phyloP scores from a whole-genome alignment of 768 basidiomycete genomes.

The Naganishia onofrii region DNA sequence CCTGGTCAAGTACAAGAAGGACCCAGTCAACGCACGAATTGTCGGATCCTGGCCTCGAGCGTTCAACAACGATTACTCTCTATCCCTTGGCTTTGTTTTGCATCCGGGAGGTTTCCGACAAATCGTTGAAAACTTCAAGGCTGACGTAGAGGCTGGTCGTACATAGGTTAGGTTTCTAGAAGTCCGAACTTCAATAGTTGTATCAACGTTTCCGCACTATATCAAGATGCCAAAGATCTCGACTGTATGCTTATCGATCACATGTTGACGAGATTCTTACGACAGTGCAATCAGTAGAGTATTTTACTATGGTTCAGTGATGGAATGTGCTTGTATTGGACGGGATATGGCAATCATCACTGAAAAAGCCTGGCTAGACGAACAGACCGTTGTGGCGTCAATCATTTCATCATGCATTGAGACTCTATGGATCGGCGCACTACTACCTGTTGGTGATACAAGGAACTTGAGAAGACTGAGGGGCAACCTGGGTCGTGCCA shows the following conservation, averaged over 20 bases:
- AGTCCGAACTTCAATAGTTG: neutral
- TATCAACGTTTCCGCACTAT: neutral
- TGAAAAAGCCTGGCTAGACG: too few relatives aligned
- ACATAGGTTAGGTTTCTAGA: conserved; percentile 32
- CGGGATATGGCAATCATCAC: too few relatives aligned
- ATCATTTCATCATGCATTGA: too few relatives aligned
- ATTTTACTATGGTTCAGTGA: too few relatives aligned
- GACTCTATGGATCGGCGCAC: too few relatives aligned
- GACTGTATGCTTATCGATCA: neutral
- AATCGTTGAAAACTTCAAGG: conserved; percentile 49
- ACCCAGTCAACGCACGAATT: conserved; percentile 50
- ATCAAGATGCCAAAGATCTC: neutral
- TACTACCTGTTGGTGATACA: too few relatives aligned
- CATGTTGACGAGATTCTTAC: neutral
- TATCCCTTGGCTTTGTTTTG: conserved; percentile 44
- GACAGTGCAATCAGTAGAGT: too few relatives aligned
- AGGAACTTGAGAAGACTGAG: too few relatives aligned
- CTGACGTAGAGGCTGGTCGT: conserved; percentile 45
- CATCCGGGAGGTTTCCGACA: conserved; percentile 51
- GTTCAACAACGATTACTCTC: conserved; percentile 49
- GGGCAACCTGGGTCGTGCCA: too few relatives aligned
- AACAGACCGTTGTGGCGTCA: too few relatives aligned
- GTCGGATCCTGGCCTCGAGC: conserved; percentile 50
- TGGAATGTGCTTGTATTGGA: too few relatives aligned
- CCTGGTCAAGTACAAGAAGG: conserved; percentile 48